Evolutionary conservation across 257 asterid species (phyloP), one percentile per base, ranked within the genome.

Genomic region (Mentha longifolia): DNA sequence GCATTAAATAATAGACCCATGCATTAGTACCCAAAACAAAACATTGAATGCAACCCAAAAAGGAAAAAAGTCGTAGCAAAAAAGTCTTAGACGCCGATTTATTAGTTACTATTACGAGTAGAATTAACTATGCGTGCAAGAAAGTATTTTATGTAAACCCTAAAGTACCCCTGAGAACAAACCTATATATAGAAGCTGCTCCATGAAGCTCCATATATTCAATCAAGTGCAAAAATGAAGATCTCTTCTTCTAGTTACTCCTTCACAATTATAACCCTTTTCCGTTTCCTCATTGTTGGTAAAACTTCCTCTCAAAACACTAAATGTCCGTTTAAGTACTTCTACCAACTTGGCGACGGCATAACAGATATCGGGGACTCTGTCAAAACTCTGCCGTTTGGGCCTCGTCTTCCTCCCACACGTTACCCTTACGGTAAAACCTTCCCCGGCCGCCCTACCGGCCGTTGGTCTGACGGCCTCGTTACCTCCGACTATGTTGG

Each of bases 351-450:
- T 6, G 75, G 75, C 0, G 75, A 60, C 13, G 75, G 75, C 60
- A 20, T 33, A 15, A 20, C 68, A 0, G 83, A 78, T 35, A 74
- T 69, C 0, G 82, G 86, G 19, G 77, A 76, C 59, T 13, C 73
- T 8, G 56, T 74, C 15, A 57, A 72, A 9, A 14, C 58, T 1
- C 68, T 71, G 14, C 76, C 83, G 3, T 4, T 2, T 0, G 45
- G 68, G 1, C 78, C 46, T 41, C 10, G 1, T 41, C 46, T 41
- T 41, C 46, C 46, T 0, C 46, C 46, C 62, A 33, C 79, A 0
- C 80, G 62, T 28, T 45, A 47, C 6, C 89, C 89, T 6, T 85
- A 77, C 3, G 89, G 87, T 4, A 19, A 0, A 14, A 79, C 84
- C 31, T 75, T 43, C 16, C 78, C n/a, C n/a, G n/a, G n/a, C n/a